Conservation (phyloP, 2,329 filamentous ascomycete species). For the Dothidotthia symphoricarpi region DNA sequence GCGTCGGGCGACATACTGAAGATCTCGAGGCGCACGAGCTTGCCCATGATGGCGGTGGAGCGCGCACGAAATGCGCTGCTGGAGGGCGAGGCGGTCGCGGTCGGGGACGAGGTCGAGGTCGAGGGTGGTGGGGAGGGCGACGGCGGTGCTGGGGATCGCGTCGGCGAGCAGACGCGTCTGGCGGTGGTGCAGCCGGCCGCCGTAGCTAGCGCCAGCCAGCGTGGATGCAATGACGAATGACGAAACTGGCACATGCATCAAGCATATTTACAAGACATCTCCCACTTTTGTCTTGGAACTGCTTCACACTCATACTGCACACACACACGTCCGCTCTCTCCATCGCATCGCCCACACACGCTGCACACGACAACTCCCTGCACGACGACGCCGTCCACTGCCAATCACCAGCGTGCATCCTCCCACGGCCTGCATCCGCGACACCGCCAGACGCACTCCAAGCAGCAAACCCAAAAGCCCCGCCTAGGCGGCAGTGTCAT, state of each 20-base stretch:
- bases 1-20: constrained; percentile 65
- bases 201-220: constrained; percentile 20
- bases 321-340: neutral
- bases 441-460: no score
- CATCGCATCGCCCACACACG: neutral
- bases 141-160: constrained; percentile 6
- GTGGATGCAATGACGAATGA: neutral
- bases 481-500: constrained; percentile 29
- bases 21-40: constrained; percentile 90
- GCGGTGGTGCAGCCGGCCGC: constrained; percentile 10
- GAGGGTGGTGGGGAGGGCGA: constrained; percentile 5
- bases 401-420: constrained; percentile 33
- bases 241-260: constrained; percentile 3
- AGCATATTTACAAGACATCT: no score
- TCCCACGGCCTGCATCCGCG: constrained; percentile 23
- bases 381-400: constrained; percentile 22
- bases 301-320: no score
- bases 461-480: no score
- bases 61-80: constrained; percentile 15
- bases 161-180: constrained; percentile 22
- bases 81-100: constrained; percentile 2
- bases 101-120: constrained; percentile 2
- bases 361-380: no score
- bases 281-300: no score
- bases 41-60: constrained; percentile 66